Percentiles rank a stretch among this genome's conserved stretches.
Evolutionary conservation across 1,139 yeast species (phyloP).

Genomic region (Yamadazyma oceani): DNA sequence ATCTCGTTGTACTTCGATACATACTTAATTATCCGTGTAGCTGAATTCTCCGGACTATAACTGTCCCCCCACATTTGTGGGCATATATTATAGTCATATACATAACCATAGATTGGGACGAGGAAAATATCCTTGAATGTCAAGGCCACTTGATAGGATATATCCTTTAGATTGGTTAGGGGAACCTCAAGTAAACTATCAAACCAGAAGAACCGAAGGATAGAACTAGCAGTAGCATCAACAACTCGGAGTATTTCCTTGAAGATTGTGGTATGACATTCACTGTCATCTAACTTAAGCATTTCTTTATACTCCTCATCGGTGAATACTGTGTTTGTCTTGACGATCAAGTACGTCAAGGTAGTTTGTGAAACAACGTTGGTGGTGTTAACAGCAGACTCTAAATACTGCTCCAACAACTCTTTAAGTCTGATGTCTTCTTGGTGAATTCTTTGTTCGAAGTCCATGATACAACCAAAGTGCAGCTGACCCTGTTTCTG

Average conservation of each 20-base stretch:
- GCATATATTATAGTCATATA: neutral
- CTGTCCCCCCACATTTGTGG: neutral
- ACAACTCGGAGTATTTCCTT: conserved; percentile 5
- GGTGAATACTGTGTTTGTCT: conserved; percentile 9
- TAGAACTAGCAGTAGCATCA: conserved; percentile 1
- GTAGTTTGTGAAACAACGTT: conserved; percentile 8
- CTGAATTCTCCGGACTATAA: neutral
- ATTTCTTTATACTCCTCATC: conserved; percentile 13
- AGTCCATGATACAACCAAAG: conserved; percentile 5
- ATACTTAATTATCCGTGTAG: conserved; percentile 8
- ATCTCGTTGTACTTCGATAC: conserved; percentile 16
- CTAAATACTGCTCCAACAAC: conserved; percentile 8
- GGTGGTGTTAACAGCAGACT: conserved; percentile 4
- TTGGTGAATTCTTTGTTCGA: conserved; percentile 1
- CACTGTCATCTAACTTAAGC: conserved; percentile 7
- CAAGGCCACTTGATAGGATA: conserved; percentile 14
- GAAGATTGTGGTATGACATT: conserved; percentile 3
- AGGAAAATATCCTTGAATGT: conserved; percentile 14
- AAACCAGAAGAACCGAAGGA: conserved; percentile 6
- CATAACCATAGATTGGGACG: conserved; percentile 9
- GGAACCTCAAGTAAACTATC: conserved; percentile 10
- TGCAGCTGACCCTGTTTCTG: too few species aligned
- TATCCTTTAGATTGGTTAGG: conserved; percentile 15
- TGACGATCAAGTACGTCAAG: conserved; percentile 13
- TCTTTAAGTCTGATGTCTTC: conserved; percentile 10